Percentiles rank a stretch among this genome's conserved stretches.
These are phyloP conservation scores for Rhododendron ovatum DNA, from an alignment of 148 eudicot genomes.

Conservation along the genomic window DNA sequence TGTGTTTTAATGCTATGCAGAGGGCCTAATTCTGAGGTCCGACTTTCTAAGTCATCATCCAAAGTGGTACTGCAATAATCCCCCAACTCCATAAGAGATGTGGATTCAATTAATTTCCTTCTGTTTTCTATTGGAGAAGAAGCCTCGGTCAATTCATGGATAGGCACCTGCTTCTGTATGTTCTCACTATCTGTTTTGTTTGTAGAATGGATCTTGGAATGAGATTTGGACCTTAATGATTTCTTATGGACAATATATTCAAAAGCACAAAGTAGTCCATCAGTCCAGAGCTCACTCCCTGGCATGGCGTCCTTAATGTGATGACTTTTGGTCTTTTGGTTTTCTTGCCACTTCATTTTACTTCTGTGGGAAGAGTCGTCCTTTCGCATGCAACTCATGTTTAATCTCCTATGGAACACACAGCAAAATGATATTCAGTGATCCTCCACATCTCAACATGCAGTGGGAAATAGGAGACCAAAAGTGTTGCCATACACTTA, in stretches of 20 bases:
- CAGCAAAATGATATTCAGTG: not conserved
- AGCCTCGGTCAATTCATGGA: constrained; percentile 22
- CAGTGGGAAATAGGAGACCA: not conserved
- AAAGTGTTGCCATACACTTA: not conserved
- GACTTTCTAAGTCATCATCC: constrained; percentile 27
- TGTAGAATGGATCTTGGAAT: constrained; percentile 27
- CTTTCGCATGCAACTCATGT: constrained; percentile 28
- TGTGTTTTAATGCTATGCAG: constrained; percentile 23
- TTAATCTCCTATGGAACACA: constrained; percentile 13
- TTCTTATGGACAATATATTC: constrained; percentile 64
- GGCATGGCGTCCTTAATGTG: constrained; percentile 43
- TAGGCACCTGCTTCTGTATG: constrained; percentile 26
- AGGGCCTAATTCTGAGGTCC: constrained; percentile 26
- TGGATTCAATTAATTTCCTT: constrained; percentile 26
- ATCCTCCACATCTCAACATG: not conserved
- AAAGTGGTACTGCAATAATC: constrained; percentile 21
- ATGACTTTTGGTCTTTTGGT: constrained; percentile 32
- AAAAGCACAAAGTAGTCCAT: constrained; percentile 90
- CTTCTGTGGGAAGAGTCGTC: constrained; percentile 29
- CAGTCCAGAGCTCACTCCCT: constrained; percentile 70
- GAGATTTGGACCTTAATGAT: constrained; percentile 29
- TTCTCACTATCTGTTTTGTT: constrained; percentile 30
- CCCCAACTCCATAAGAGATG: constrained; percentile 32
- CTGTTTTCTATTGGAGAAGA: constrained; percentile 22
- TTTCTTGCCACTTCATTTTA: constrained; percentile 33